Conservation (phyloP, 768 basidiomycete genomes). For the Suillus weaverae region DNA sequence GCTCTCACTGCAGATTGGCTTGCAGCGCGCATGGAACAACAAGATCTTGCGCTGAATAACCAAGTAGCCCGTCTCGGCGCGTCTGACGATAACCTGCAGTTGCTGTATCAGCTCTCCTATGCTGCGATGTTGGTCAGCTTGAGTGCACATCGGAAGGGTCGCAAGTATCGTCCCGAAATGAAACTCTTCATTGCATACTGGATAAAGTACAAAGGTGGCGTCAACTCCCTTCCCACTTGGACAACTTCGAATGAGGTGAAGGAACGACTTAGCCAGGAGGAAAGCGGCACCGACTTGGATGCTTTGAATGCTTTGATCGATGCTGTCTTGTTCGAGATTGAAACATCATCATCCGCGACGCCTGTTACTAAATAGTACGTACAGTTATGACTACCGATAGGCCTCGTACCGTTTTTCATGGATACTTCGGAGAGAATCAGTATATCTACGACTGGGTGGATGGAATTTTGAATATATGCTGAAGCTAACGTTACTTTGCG, state of each 20-base stretch:
- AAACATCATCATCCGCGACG: not conserved
- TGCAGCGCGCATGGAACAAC: not conserved
- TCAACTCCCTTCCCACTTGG: too few species aligned
- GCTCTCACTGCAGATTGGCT: not conserved
- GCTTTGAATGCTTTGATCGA: not conserved
- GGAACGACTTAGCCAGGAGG: not conserved
- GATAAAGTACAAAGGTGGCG: not conserved
- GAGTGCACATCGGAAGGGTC: slow-evolving; percentile 1
- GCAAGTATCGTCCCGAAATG: not conserved
- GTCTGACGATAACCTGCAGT: not conserved
- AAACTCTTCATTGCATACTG: not conserved
- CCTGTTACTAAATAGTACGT: not conserved
- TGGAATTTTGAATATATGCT: not conserved
- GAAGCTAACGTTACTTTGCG: too few species aligned
- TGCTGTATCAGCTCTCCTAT: slow-evolving; percentile 1
- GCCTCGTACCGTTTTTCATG: not conserved
- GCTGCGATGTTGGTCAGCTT: slow-evolving; percentile 6
- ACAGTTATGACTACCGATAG: not conserved
- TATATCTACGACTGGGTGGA: not conserved
- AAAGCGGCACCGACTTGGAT: not conserved
- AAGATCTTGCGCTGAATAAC: slow-evolving; percentile 1
- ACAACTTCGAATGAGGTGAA: not conserved
- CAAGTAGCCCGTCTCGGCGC: slow-evolving; percentile 2
- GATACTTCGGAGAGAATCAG: not conserved
- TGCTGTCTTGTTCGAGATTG: not conserved